phyloP scores from a whole-genome alignment of 768 basidiomycete species.

The Boletales sp. region DNA sequence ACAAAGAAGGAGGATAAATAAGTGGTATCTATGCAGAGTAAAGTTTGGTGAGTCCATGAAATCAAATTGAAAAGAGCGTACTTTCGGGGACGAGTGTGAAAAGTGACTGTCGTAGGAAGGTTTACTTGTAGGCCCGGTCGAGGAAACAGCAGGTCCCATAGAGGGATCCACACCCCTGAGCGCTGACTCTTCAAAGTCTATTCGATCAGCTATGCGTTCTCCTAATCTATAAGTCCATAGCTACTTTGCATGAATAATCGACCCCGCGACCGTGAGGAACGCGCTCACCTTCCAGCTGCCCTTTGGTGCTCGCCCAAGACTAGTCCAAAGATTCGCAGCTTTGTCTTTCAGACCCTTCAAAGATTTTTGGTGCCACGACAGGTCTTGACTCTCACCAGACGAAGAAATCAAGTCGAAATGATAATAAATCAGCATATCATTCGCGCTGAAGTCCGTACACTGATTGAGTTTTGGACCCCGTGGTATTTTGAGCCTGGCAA shows the following conservation, averaged over 20 bases:
- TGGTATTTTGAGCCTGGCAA: constrained; percentile 24
- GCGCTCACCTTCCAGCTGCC: constrained; percentile 69
- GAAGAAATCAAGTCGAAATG: constrained; percentile 31
- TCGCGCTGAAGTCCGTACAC: constrained; percentile 6
- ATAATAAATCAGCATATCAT: constrained; percentile 39
- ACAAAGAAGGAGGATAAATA: constrained; percentile 47
- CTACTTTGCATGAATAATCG: constrained; percentile 33
- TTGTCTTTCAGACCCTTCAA: constrained; percentile 50
- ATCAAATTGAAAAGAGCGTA: not conserved
- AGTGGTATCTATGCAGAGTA: constrained; percentile 47
- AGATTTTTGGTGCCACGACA: constrained; percentile 18
- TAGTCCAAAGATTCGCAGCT: constrained; percentile 56
- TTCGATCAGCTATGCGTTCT: constrained; percentile 62
- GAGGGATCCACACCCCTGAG: constrained; percentile 72
- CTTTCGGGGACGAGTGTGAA: constrained; percentile 7
- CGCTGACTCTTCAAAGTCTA: constrained; percentile 80
- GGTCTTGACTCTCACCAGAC: constrained; percentile 34
- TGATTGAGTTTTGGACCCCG: constrained; percentile 9
- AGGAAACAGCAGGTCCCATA: constrained; percentile 49
- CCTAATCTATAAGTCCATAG: constrained; percentile 58
- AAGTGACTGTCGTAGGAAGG: constrained; percentile 16
- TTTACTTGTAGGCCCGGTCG: constrained; percentile 15
- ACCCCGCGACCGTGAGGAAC: constrained; percentile 4
- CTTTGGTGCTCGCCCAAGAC: constrained; percentile 61
- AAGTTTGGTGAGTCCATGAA: not conserved